These are phyloP conservation scores for Pythium periplocum DNA, from an alignment of 352 stramenopile genomes.

Conservation along the genomic window DNA sequence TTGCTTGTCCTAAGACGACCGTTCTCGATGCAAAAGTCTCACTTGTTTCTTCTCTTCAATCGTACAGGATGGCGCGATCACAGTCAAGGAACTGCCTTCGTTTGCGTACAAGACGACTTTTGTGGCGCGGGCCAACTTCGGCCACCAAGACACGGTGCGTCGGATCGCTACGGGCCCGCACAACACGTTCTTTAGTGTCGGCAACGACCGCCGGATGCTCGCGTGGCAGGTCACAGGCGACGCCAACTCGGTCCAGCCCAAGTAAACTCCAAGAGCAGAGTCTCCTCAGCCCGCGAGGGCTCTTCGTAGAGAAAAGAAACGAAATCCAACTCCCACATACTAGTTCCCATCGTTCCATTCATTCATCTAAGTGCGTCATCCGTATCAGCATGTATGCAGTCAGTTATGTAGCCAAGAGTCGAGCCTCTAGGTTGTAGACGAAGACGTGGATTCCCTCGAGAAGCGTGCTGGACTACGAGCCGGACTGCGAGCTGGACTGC, in stretches of 20 bases:
- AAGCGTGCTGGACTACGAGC: no score
- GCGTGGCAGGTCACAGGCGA: constrained; percentile 85
- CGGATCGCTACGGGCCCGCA: constrained; percentile 65
- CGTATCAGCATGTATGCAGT: no score
- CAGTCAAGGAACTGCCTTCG: constrained; percentile 77
- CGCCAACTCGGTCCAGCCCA: constrained; percentile 54
- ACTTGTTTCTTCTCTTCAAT: no score
- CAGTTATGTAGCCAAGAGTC: no score
- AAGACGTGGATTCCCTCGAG: no score
- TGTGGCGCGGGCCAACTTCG: constrained; percentile 46
- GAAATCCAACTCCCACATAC: not conserved
- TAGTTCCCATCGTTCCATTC: no score
- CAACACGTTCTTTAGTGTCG: constrained; percentile 80
- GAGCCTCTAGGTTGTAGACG: no score
- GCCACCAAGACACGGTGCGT: constrained; percentile 71
- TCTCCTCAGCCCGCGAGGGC: no score
- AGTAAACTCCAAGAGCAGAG: constrained; percentile 17
- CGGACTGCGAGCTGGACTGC: no score
- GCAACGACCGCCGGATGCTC: constrained; percentile 80
- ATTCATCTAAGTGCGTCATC: no score
- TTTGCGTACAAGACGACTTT: constrained; percentile 84
- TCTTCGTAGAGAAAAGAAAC: constrained; percentile 3
- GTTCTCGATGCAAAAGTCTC: no score
- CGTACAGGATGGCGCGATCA: constrained; percentile 64
- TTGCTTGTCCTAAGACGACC: no score